phyloP scores from a whole-genome alignment of 495 filamentous ascomycete species.

The Penicillium longicatenatum region DNA sequence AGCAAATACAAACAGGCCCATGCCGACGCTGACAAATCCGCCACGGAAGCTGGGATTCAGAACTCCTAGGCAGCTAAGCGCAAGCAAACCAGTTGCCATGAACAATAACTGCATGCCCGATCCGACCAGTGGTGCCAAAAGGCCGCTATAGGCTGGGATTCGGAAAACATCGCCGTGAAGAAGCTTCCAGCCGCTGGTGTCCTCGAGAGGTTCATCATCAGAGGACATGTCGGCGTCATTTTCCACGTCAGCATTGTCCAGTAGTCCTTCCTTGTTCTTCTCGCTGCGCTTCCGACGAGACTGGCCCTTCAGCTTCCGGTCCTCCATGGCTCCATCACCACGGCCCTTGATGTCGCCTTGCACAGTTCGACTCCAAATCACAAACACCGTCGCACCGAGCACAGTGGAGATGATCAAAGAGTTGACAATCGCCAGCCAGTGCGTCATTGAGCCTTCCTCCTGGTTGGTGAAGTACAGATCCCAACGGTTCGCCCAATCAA shows the following conservation, averaged over 20 bases:
- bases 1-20: conserved; percentile 86
- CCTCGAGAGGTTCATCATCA: conserved; percentile 80
- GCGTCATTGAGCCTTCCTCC: conserved; percentile 79
- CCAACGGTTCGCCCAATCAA: conserved; percentile 90
- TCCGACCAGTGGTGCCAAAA: conserved; percentile 84
- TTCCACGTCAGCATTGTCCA: conserved; percentile 63
- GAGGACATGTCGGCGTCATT: conserved; percentile 63
- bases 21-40: conserved; percentile 84
- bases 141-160: conserved; percentile 68
- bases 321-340: conserved; percentile 66
- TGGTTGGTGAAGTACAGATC: conserved; percentile 93
- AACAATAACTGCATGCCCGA: conserved; percentile 90
- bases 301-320: conserved; percentile 63
- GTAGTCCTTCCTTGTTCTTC: conserved; percentile 60
- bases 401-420: conserved; percentile 84
- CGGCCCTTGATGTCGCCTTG: conserved; percentile 76
- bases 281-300: conserved; percentile 46
- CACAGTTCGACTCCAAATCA: conserved; percentile 83
- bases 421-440: conserved; percentile 93
- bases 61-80: conserved; percentile 80
- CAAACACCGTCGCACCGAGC: conserved; percentile 79
- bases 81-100: conserved; percentile 76
- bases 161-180: conserved; percentile 96
- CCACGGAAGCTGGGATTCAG: conserved; percentile 92
- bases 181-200: conserved; percentile 90